Evolutionary conservation across 768 basidiomycete genomes (phyloP).

Genomic region (Pholiota microspora): DNA sequence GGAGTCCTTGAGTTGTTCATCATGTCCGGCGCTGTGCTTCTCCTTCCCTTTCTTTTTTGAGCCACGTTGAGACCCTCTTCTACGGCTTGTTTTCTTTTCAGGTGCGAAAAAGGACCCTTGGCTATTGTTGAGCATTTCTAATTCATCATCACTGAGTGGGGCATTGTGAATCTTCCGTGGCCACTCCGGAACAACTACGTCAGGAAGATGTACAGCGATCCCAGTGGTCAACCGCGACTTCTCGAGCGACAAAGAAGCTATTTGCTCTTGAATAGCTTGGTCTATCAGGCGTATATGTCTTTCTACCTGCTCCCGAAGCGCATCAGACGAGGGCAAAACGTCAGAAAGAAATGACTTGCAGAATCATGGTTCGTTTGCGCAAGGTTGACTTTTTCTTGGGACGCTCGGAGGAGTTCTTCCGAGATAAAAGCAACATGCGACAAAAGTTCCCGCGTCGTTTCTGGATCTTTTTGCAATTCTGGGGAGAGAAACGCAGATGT

Average conservation of each 20-base stretch:
- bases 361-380: conserved; percentile 70
- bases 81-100: conserved; percentile 8
- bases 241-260: conserved; percentile 38
- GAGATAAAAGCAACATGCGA: conserved; percentile 55
- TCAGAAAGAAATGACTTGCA: conserved; percentile 35
- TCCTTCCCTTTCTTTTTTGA: conserved; percentile 13
- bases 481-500: conserved; percentile 21
- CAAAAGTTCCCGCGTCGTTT: conserved; percentile 49
- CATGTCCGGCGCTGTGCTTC: conserved; percentile 21
- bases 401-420: conserved; percentile 59
- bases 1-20: conserved; percentile 19
- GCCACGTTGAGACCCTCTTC: background rate
- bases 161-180: conserved; percentile 30
- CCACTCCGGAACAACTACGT: conserved; percentile 57
- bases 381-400: conserved; percentile 78
- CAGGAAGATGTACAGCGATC: conserved; percentile 55
- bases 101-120: background rate
- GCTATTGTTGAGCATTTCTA: background rate
- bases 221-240: conserved; percentile 24
- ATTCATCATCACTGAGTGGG: conserved; percentile 9
- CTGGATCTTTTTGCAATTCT: conserved; percentile 25
- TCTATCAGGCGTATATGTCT: conserved; percentile 78
- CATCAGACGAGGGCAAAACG: background rate
- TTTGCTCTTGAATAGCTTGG: conserved; percentile 52
- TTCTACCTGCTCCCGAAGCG: conserved; percentile 52